A percentile compares a stretch with the other conserved stretches of the same genome.
phyloP scores from a whole-genome alignment of 208 protist genomes.

The Crithidia brevicula region DNA sequence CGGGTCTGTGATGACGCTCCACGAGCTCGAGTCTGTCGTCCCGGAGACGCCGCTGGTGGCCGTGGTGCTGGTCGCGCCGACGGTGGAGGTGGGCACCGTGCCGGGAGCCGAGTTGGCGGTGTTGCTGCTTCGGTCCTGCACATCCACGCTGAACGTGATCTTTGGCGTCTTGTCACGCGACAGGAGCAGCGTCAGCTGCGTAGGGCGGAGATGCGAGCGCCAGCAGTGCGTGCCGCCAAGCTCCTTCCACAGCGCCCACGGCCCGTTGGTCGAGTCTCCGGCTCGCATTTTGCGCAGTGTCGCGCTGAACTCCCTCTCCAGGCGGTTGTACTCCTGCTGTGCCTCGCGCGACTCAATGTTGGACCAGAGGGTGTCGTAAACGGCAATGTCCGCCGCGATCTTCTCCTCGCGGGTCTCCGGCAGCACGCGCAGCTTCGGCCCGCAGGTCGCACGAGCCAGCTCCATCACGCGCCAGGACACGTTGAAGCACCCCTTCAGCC shows the following conservation, averaged over 20 bases:
- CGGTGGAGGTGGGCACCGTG: not conserved
- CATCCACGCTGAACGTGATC: conserved; percentile 7
- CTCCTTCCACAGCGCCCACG: conserved; percentile 19
- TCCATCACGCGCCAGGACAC: conserved; percentile 16
- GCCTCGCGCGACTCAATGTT: conserved; percentile 1
- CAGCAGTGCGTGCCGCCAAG: conserved; percentile 14
- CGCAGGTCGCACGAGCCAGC: conserved; percentile 5
- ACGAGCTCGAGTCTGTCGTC: not conserved
- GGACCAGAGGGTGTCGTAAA: conserved; percentile 4
- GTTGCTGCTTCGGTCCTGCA: not conserved
- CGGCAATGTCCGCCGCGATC: not conserved
- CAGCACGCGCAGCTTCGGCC: conserved; percentile 18
- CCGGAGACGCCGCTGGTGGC: not conserved
- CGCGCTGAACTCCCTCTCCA: not conserved
- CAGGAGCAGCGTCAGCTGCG: conserved; percentile 13
- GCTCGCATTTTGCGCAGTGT: conserved; percentile 5
- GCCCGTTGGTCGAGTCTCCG: not conserved
- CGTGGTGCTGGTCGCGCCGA: not conserved
- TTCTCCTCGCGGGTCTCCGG: conserved; percentile 11
- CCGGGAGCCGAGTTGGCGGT: not conserved
- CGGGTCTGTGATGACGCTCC: conserved; percentile 12
- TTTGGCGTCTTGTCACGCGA: conserved; percentile 13
- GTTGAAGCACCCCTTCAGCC: conserved; percentile 12
- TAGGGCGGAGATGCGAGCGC: conserved; percentile 7
- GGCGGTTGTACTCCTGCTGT: not conserved